Evolutionary conservation across 306 rosid genomes (phyloP), one percentile per base, ranked within the genome.

Genomic region (Astragalus glycyphyllos): DNA sequence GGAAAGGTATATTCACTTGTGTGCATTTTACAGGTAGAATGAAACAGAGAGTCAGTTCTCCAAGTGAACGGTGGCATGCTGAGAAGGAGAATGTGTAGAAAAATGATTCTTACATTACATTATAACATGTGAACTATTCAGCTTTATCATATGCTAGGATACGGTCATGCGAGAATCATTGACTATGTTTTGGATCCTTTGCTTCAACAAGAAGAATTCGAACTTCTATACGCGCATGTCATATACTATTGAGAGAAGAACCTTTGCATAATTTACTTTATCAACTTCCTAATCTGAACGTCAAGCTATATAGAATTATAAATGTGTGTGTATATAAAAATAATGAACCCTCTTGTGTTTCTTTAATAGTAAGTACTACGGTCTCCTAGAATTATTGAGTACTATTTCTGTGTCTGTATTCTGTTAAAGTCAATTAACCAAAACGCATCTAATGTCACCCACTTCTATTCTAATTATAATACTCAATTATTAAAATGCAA

Each of bases 101-200:
- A 16, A 50, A 55, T 65, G 49, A 26, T 2, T 26, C 3, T 26
- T 3, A 2, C 31, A 26, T 0, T 26, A 3, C 31, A 8, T 15
- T 53, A 9, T 46, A 32, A 15, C 74, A 75, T 70, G 78, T 71
- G 80, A 69, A 51, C 11, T 58, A 65, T 7, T 2, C 8, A 7
- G 49, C 69, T 58, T 69, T 72, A 62, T 64, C 53, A 73, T 63
- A 49, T 55, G 68, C 23, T 15, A 23, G 40, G 80, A 76, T 81
- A 48, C 51, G 79, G 85, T 81, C 80, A 68, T 68, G 61, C 26
- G 6, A 14, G 73, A 79, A 75, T 71, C 65, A 70, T 60, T 83
- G 79, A 79, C 76, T 71, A 0, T 40, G 53, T 40, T 54, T 65
- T 57, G 58, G 60, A 77, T 73, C 74, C 85, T 63, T 79, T 78